phyloP scores from a whole-genome alignment of 2,329 filamentous ascomycete species.

The Bipolaris cookei region DNA sequence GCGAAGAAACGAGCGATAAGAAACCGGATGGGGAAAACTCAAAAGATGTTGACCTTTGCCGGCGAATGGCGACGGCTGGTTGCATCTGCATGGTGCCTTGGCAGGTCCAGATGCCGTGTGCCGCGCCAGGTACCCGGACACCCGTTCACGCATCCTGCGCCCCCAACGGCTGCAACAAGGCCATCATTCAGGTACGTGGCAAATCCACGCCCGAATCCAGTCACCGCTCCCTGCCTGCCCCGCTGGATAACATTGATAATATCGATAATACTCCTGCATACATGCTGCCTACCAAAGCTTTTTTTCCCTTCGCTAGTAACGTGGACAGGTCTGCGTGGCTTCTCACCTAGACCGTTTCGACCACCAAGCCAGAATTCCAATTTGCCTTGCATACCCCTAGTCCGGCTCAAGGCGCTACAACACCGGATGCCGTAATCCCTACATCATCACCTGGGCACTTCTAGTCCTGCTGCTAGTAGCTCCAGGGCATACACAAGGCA shows the following conservation, averaged over 20 bases:
- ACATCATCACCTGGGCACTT: conserved; percentile 1
- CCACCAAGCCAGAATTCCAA: background rate
- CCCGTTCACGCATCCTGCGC: conserved; percentile 7
- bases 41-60: background rate
- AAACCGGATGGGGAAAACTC: background rate
- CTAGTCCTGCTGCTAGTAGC: conserved; percentile 1
- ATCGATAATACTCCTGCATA: background rate
- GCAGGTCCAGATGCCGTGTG: background rate
- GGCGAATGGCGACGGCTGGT: background rate
- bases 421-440: background rate
- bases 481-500: conserved; percentile 1
- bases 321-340: conserved; percentile 1
- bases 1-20: background rate
- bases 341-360: background rate
- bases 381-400: background rate
- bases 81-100: conserved; percentile 1
- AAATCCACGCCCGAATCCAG: background rate
- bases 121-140: conserved; percentile 7
- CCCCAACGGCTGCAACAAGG: background rate
- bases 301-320: background rate
- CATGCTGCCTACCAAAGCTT: background rate
- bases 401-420: background rate
- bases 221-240: background rate
- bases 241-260: background rate
- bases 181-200: conserved; percentile 5